Conservation (phyloP, 768 basidiomycete species). For the Crassisporium funariophilum region DNA sequence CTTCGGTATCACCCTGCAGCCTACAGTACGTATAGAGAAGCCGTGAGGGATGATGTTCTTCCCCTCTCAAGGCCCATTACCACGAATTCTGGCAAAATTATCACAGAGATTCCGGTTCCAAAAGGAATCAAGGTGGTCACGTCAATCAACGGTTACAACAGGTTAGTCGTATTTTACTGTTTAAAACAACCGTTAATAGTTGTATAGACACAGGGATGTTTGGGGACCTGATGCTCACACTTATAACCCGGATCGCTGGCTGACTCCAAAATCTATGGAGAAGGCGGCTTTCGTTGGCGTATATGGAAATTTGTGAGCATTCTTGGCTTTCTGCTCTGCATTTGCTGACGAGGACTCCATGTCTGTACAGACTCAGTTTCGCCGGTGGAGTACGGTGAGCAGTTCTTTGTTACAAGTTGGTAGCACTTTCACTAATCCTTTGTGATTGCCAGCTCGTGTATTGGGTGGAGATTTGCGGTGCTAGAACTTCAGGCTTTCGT, state of each 20-base stretch:
- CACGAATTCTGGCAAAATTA: slow-evolving; percentile 43
- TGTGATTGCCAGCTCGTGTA: slow-evolving; percentile 29
- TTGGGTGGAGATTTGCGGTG: slow-evolving; percentile 44
- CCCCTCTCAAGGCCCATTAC: slow-evolving; percentile 57
- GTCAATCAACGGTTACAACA: slow-evolving; percentile 56
- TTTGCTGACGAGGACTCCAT: background rate
- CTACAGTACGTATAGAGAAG: slow-evolving; percentile 36
- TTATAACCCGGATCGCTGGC: slow-evolving; percentile 55
- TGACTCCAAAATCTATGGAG: slow-evolving; percentile 36
- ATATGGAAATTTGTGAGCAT: slow-evolving; percentile 47
- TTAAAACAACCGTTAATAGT: background rate
- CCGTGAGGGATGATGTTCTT: slow-evolving; percentile 55
- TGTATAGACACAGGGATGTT: slow-evolving; percentile 37
- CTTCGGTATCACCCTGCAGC: slow-evolving; percentile 46
- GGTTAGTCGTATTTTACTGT: slow-evolving; percentile 30
- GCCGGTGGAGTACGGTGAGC: background rate
- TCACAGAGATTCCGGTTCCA: slow-evolving; percentile 50
- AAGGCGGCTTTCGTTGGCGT: slow-evolving; percentile 47
- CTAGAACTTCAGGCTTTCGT: slow-evolving; percentile 61
- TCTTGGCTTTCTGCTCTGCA: background rate
- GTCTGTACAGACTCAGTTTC: background rate
- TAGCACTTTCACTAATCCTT: background rate
- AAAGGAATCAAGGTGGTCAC: slow-evolving; percentile 51
- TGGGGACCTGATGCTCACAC: slow-evolving; percentile 50
- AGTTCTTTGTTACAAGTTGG: background rate